Base-by-base conservation (phyloP, 2,329 filamentous ascomycete species). In the Cladophialophora carrionii region DNA sequence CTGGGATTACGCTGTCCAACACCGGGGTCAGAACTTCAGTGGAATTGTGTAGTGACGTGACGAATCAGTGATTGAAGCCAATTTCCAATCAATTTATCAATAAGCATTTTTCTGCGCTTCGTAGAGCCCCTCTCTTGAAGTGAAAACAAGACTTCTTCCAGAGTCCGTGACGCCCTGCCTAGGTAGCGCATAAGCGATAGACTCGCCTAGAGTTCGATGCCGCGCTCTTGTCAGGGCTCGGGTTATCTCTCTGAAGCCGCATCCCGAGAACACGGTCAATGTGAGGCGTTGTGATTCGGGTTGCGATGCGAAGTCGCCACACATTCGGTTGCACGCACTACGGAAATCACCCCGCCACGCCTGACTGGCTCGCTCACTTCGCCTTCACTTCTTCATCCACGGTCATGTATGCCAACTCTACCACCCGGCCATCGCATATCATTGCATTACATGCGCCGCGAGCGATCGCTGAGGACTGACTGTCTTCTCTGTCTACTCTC, bases 21-120 rank as follows among this genome's bases (percentile, higher is more conserved):
- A 54, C 52, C 52, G 52, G 8, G 52, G 52, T 54, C 52, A 54
- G 52, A 54, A 54, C 32, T 54, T 54, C 29, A 54, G 52, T 32
- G 52, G 52, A 32, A 54, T 54, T 34, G 26, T 32, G 22, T 54
- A 54, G 52, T 9, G 17, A 2, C 1, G 32, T n/a, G 2, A 14
- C 26, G 7, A 17, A 41, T 41, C 12, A 12, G 7, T 12, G 7
- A 41, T 17, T 41, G 34, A n/a, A 41, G 14, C 34, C 34, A 41
- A 5, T 41, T 6, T 6, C 14, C 14, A 17, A 41, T 41, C 14
- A 17, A 17, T 6, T 17, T 41, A 14, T 41, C 14, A 14, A 6
- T 5, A 1, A 17, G 14, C 34, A 4, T 5, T 6, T 41, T 41
- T 41, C 34, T 14, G 12, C 3, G 34, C 4, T 17, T 14, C 14